Base-by-base conservation (phyloP, 2,329 filamentous ascomycete species). In the Penicillium sp. region DNA sequence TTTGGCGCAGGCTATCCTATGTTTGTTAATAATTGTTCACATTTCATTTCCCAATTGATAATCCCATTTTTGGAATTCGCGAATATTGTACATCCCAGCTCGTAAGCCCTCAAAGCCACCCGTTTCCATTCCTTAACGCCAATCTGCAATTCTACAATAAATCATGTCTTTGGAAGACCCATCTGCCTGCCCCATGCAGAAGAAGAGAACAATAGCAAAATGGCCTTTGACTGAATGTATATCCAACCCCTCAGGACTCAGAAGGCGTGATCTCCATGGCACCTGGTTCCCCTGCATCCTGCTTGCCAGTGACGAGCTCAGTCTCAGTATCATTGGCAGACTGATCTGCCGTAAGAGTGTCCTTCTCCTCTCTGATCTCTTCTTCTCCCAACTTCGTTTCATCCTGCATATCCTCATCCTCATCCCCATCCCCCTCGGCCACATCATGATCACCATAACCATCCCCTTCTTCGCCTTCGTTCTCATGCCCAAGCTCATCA, bases 321-420 rank as follows among this genome's bases (percentile, higher is more conserved):
- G 48, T 36, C 29, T 58, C 59, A 13, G 30, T 48, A n/a, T 47
- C 52, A 23, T 54, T 54, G n/a, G 43, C 43, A 32, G 51, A 34
- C 40, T 53, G 42, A 16, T 53, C 49, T 8, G 39, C 39, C 30
- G 27, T 35, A 19, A 10, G 18, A 36, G 27, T 32, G 2, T 23
- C 32, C 11, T 34, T 49, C 18, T 35, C 40, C 6, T 54, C 47
- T 35, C 40, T 41, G 4, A 47, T 23, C 23, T 54, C 51, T 19
- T 48, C 51, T 13, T 58, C 54, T 11, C 44, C 50, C 11, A 53
- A 32, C 38, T 43, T 57, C 10, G 47, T 49, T 38, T 58, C 60
- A 14, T 61, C 60, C 32, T 56, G 59, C 44, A 55, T 57, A 23
- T 62, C 58, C 9, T 63, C 61, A 38, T 60, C 57, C 14, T 53